phyloP scores from a whole-genome alignment of 164 flowering plant genomes.

The Stephania yunnanensis region DNA sequence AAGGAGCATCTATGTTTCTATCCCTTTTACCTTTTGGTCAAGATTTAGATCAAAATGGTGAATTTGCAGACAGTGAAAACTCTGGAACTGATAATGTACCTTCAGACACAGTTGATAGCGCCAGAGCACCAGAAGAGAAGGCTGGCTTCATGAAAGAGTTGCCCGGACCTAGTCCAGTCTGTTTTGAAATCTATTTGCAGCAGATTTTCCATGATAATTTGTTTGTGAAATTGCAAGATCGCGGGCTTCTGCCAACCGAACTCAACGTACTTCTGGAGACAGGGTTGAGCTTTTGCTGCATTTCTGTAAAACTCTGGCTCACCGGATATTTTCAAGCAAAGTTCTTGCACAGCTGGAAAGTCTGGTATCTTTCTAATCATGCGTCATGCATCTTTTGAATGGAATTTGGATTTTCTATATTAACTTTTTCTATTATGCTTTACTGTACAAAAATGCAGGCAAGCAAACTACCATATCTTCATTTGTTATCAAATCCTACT shows the following conservation, averaged over 20 bases:
- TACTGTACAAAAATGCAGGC: slow-evolving; percentile 35
- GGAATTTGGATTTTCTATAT: background rate
- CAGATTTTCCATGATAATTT: slow-evolving; percentile 75
- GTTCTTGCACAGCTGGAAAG: slow-evolving; percentile 68
- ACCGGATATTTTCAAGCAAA: slow-evolving; percentile 78
- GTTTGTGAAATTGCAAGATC: slow-evolving; percentile 47
- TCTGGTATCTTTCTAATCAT: slow-evolving; percentile 51
- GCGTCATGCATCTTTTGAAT: background rate
- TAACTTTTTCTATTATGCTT: background rate
- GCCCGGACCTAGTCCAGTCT: slow-evolving; percentile 35
- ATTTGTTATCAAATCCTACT: slow-evolving; percentile 72
- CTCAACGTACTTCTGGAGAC: slow-evolving; percentile 36
- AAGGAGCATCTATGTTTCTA: slow-evolving; percentile 61
- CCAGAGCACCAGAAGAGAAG: slow-evolving; percentile 28
- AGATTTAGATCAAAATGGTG: slow-evolving; percentile 32
- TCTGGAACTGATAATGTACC: slow-evolving; percentile 34
- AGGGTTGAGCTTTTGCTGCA: slow-evolving; percentile 66
- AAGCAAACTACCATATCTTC: slow-evolving; percentile 57
- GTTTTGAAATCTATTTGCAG: slow-evolving; percentile 75
- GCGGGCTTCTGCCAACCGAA: slow-evolving; percentile 25
- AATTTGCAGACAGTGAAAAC: slow-evolving; percentile 20
- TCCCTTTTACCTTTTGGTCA: slow-evolving; percentile 50
- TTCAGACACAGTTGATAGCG: slow-evolving; percentile 36
- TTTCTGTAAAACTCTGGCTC: slow-evolving; percentile 83
- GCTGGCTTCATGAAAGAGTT: slow-evolving; percentile 19